These are phyloP conservation scores for Arabis alpina DNA, from an alignment of 345 rosid genomes.

Conservation along the genomic window DNA sequence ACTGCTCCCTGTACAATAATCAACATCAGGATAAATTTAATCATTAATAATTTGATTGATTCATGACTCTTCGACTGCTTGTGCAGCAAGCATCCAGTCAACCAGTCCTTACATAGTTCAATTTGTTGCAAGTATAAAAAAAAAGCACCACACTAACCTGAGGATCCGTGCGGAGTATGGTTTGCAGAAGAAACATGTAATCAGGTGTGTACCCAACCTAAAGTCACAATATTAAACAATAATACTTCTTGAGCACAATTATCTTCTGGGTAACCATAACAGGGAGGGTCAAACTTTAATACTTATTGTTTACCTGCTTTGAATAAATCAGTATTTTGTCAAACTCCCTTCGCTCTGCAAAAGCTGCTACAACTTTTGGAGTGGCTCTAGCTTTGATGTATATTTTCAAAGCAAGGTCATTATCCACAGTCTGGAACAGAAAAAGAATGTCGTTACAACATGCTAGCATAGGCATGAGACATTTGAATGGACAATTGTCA, in stretches of 20 bases:
- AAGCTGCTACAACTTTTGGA: slow-evolving; percentile 99
- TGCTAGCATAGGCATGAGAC: slow-evolving; percentile 19
- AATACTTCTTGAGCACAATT: slow-evolving; percentile 24
- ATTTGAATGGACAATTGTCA: slow-evolving; percentile 21
- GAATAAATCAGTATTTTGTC: slow-evolving; percentile 97
- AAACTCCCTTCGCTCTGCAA: slow-evolving; percentile 99
- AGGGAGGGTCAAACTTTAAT: not conserved
- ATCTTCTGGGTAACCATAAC: slow-evolving; percentile 17
- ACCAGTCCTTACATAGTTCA: slow-evolving; percentile 6
- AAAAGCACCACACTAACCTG: slow-evolving; percentile 63
- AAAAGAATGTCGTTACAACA: slow-evolving; percentile 24
- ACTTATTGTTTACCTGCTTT: slow-evolving; percentile 69
- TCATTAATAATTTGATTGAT: slow-evolving; percentile 3
- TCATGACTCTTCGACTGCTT: slow-evolving; percentile 26
- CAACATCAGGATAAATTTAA: slow-evolving; percentile 6
- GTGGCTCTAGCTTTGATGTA: slow-evolving; percentile 99
- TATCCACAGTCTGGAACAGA: slow-evolving; percentile 89
- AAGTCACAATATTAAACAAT: slow-evolving; percentile 36
- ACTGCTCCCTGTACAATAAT: slow-evolving; percentile 83
- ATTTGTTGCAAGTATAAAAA: slow-evolving; percentile 24
- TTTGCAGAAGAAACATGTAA: slow-evolving; percentile 98
- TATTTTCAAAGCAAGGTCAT: slow-evolving; percentile 97
- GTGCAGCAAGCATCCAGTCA: slow-evolving; percentile 24
- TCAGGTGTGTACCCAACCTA: slow-evolving; percentile 99
- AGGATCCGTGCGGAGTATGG: slow-evolving; percentile 96